Conservation (phyloP, 257 asterid genomes). For the Primulina eburnea region DNA sequence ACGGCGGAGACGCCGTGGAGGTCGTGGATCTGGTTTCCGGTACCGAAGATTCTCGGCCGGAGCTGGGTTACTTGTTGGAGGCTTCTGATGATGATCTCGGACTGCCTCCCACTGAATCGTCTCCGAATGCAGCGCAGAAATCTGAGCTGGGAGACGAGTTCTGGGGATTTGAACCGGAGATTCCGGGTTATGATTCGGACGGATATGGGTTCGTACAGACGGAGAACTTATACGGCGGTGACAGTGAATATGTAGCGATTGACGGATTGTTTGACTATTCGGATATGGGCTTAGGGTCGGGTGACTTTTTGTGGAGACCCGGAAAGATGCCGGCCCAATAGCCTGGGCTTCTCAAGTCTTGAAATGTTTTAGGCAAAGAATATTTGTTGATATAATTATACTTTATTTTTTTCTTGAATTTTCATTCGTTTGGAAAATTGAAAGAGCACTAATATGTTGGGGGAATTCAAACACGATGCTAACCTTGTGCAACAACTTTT, state of each 20-base stretch:
- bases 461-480: no score
- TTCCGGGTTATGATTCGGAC: conserved; percentile 39
- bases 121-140: conserved; percentile 22
- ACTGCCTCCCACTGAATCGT: conserved; percentile 46
- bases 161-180: conserved; percentile 33
- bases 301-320: conserved; percentile 37
- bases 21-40: conserved; percentile 28
- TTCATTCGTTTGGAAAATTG: background rate
- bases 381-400: conserved; percentile 29
- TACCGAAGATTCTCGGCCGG: conserved; percentile 45
- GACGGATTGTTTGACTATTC: conserved; percentile 49
- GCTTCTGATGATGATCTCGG: conserved; percentile 78
- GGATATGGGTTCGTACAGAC: conserved; percentile 36
- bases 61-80: conserved; percentile 53
- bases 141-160: conserved; percentile 36
- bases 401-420: conserved; percentile 3
- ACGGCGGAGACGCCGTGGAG: conserved; percentile 8
- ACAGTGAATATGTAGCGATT: conserved; percentile 34
- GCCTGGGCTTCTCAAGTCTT: conserved; percentile 23
- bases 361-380: conserved; percentile 13
- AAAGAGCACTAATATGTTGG: no score
- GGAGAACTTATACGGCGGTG: conserved; percentile 17
- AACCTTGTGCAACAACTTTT: no score
- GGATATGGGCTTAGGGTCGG: conserved; percentile 35
- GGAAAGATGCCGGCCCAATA: conserved; percentile 57